These are phyloP conservation scores for Heliophila coronopifolia DNA, from an alignment of 441 rosid species.

Conservation along the genomic window DNA sequence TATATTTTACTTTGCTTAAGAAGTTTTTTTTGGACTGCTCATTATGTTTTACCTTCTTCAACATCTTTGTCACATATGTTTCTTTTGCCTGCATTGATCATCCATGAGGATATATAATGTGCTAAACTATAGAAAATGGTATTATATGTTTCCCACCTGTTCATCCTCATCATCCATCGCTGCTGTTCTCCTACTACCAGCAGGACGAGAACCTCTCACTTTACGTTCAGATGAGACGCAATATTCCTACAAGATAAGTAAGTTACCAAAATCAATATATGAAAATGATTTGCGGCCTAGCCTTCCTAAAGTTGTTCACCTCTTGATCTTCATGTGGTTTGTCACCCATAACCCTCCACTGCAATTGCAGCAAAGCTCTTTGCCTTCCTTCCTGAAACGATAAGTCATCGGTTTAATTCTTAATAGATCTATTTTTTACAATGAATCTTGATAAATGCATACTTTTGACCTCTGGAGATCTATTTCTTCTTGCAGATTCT, in stretches of 20 bases:
- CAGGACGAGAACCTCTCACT: slow-evolving; percentile 44
- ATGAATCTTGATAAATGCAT: slow-evolving; percentile 3
- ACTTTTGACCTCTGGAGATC: slow-evolving; percentile 74
- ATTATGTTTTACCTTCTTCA: too few species aligned
- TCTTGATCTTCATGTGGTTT: slow-evolving; percentile 77
- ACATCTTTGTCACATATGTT: neutral
- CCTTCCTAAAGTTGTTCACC: slow-evolving; percentile 67
- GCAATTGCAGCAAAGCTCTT: slow-evolving; percentile 79
- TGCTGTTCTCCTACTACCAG: slow-evolving; percentile 29
- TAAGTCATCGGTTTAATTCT: neutral
- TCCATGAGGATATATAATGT: too few species aligned
- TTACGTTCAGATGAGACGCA: slow-evolving; percentile 57
- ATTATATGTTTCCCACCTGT: slow-evolving; percentile 33
- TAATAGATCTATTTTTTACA: neutral
- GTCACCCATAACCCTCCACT: slow-evolving; percentile 91
- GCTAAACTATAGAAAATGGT: neutral
- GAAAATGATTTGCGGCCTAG: slow-evolving; percentile 16
- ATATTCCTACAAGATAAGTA: slow-evolving; percentile 40
- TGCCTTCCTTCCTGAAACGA: slow-evolving; percentile 78
- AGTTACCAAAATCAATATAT: slow-evolving; percentile 1
- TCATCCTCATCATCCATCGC: slow-evolving; percentile 38
- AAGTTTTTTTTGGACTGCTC: too few species aligned
- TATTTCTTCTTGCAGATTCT: slow-evolving; percentile 61
- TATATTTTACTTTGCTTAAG: too few species aligned
- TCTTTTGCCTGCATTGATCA: too few species aligned